Evolutionary conservation across 768 basidiomycete genomes (phyloP).

Genomic region (Kwoniella bestiolae): DNA sequence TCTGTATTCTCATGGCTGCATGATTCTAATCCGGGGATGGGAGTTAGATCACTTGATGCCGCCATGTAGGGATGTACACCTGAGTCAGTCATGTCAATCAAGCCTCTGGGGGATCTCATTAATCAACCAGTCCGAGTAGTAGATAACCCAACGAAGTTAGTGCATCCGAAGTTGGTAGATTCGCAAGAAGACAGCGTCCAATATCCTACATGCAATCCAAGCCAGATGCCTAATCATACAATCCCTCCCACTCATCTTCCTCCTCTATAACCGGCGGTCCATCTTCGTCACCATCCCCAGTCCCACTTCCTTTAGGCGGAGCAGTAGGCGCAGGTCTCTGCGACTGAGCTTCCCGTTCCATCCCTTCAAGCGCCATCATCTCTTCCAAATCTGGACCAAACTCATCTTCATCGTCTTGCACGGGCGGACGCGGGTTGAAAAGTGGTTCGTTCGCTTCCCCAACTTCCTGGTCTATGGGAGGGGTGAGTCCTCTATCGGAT

Average conservation of each 20-base stretch:
- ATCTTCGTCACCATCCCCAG: slow-evolving; percentile 8
- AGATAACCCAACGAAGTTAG: too few species aligned
- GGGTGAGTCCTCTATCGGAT: slow-evolving; percentile 17
- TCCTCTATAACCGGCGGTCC: slow-evolving; percentile 25
- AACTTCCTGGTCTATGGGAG: not conserved
- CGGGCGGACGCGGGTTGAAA: slow-evolving; percentile 59
- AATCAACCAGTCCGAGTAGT: too few species aligned
- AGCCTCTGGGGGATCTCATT: too few species aligned
- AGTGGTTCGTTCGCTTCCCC: slow-evolving; percentile 56
- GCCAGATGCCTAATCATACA: slow-evolving; percentile 43
- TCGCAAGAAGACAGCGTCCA: too few species aligned
- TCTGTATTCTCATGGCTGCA: too few species aligned
- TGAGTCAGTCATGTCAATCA: too few species aligned
- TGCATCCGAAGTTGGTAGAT: too few species aligned
- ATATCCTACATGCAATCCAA: not conserved
- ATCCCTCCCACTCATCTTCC: slow-evolving; percentile 51
- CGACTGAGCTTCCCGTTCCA: slow-evolving; percentile 63
- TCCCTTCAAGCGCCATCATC: slow-evolving; percentile 69
- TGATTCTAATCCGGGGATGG: too few species aligned
- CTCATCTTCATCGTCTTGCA: slow-evolving; percentile 61
- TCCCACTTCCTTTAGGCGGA: not conserved
- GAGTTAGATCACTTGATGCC: too few species aligned
- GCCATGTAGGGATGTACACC: too few species aligned
- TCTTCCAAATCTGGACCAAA: slow-evolving; percentile 42
- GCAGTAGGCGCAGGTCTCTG: not conserved